These are phyloP conservation scores for Leishmania braziliensis DNA, from an alignment of 208 protist species.

Conservation along the genomic window DNA sequence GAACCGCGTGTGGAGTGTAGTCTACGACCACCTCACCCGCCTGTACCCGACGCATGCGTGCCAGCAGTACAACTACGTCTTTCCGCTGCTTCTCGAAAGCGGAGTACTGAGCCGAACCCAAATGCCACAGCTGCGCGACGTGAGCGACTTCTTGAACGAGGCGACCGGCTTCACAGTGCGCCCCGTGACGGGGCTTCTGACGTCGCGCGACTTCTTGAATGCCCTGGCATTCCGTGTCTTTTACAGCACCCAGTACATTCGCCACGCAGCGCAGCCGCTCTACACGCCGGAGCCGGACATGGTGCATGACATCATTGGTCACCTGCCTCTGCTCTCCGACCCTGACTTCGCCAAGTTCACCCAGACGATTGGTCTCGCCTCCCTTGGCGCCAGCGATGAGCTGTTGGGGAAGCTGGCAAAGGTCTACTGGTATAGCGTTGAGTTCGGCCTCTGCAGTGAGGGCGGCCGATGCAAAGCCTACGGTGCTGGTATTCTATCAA, in stretches of 20 bases:
- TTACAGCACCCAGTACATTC: conserved; percentile 97
- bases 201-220: conserved; percentile 95
- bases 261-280: conserved; percentile 92
- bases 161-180: conserved; percentile 94
- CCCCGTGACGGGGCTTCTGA: conserved; percentile 93
- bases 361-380: conserved; percentile 97
- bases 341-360: conserved; percentile 96
- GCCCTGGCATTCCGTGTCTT: conserved; percentile 96
- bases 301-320: conserved; percentile 96
- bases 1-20: conserved; percentile 84
- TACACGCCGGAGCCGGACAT: conserved; percentile 98
- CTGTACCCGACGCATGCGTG: conserved; percentile 95
- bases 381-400: conserved; percentile 94
- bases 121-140: conserved; percentile 95
- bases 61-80: conserved; percentile 91
- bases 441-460: conserved; percentile 96
- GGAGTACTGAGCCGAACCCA: conserved; percentile 89
- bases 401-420: conserved; percentile 93
- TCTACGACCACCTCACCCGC: conserved; percentile 85
- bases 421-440: conserved; percentile 96
- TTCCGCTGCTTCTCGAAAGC: conserved; percentile 93
- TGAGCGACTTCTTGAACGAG: conserved; percentile 92
- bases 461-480: conserved; percentile 88
- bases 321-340: conserved; percentile 96
- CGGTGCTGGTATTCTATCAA: conserved; percentile 95